Evolutionary conservation across 208 protist species (phyloP).

Genomic region (Leishmania guyanensis): DNA sequence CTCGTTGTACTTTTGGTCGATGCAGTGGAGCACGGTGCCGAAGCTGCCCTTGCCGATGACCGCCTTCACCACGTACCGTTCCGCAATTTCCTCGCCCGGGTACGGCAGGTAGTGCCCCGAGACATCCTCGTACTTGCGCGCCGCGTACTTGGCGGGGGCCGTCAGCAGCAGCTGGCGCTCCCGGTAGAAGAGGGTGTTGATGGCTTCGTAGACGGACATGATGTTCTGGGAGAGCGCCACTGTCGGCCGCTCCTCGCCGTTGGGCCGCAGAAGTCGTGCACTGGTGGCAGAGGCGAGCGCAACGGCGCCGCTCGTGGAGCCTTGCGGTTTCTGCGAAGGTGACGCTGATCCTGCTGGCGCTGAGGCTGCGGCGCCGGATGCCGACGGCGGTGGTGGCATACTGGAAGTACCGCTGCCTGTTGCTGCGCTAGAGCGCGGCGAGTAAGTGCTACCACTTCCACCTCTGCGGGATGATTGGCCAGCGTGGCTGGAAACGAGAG

Average conservation of each 20-base stretch:
- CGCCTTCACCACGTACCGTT: constrained; percentile 80
- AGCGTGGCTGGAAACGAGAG: not conserved
- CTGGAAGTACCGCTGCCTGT: not conserved
- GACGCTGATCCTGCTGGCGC: not conserved
- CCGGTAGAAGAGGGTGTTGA: constrained; percentile 74
- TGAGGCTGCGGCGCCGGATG: not conserved
- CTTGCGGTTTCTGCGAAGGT: constrained; percentile 2
- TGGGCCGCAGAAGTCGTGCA: constrained; percentile 1
- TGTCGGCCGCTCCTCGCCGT: constrained; percentile 37
- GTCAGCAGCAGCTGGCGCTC: constrained; percentile 43
- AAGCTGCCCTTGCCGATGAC: constrained; percentile 91
- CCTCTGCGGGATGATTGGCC: constrained; percentile 1
- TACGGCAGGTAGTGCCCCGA: constrained; percentile 82
- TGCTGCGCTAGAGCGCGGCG: constrained; percentile 3
- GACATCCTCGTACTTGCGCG: constrained; percentile 71
- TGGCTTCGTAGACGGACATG: constrained; percentile 68
- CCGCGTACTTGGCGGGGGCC: constrained; percentile 28
- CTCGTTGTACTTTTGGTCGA: constrained; percentile 76
- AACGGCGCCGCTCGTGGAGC: not conserved
- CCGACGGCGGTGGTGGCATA: constrained; percentile 4
- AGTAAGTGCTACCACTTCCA: not conserved
- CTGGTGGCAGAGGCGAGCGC: not conserved
- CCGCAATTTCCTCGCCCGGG: constrained; percentile 70
- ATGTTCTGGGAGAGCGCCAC: constrained; percentile 50
- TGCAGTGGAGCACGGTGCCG: constrained; percentile 81